phyloP scores from a whole-genome alignment of 305 asterid species.

The Andrographis paniculata region DNA sequence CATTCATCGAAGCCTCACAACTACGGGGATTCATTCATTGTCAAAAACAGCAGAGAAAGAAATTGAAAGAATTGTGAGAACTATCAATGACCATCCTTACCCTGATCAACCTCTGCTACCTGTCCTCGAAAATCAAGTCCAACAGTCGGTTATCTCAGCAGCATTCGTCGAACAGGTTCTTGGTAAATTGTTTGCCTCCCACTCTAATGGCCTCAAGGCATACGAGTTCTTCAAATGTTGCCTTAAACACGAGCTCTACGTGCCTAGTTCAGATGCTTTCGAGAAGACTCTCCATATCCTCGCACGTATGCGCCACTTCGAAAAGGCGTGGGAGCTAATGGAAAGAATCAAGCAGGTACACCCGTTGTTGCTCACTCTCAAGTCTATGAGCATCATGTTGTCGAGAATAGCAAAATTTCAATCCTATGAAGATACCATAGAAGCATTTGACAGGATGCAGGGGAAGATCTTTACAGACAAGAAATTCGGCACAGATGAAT shows the following conservation, averaged over 20 bases:
- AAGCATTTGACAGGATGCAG: constrained; percentile 84
- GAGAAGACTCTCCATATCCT: constrained; percentile 91
- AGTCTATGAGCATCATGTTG: constrained; percentile 84
- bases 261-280: constrained; percentile 78
- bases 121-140: constrained; percentile 32
- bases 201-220: constrained; percentile 87
- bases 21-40: constrained; percentile 31
- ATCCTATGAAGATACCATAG: constrained; percentile 71
- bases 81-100: constrained; percentile 64
- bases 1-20: constrained; percentile 21
- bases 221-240: constrained; percentile 64
- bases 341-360: constrained; percentile 34
- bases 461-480: constrained; percentile 34
- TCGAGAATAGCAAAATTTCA: constrained; percentile 71
- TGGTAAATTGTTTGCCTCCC: constrained; percentile 76
- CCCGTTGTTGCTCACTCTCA: constrained; percentile 70
- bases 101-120: constrained; percentile 50
- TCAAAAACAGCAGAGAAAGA: constrained; percentile 21
- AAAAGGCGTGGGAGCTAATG: constrained; percentile 78
- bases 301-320: constrained; percentile 87
- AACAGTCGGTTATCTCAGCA: constrained; percentile 34
- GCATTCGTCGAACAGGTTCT: constrained; percentile 63
- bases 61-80: constrained; percentile 40
- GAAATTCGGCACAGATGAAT: constrained; percentile 65
- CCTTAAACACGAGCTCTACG: constrained; percentile 32